Evolutionary conservation across 2,329 filamentous ascomycete species (phyloP).

Genomic region (Cercospora zeina): DNA sequence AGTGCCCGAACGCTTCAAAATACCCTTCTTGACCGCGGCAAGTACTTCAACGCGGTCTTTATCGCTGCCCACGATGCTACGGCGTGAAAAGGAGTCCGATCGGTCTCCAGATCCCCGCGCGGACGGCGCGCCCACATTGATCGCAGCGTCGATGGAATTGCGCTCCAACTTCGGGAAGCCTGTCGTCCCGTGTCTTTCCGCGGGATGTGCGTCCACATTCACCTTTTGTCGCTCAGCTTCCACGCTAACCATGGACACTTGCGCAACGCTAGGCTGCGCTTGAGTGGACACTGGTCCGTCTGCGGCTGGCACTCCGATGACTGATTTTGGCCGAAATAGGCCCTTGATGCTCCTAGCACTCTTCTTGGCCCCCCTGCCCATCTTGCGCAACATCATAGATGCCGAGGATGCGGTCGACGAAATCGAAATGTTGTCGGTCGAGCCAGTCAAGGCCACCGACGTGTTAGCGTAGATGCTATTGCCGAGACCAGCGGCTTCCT

Average conservation of each 20-base stretch:
- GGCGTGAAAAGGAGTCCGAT: constrained; percentile 63
- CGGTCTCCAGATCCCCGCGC: constrained; percentile 54
- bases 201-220: constrained; percentile 71
- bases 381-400: constrained; percentile 94
- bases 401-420: constrained; percentile 87
- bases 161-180: constrained; percentile 82
- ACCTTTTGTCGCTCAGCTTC: constrained; percentile 87
- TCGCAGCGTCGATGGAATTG: constrained; percentile 71
- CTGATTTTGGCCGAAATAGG: constrained; percentile 90
- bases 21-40: constrained; percentile 90
- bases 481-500: constrained; percentile 88
- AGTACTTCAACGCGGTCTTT: constrained; percentile 87
- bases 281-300: constrained; percentile 63
- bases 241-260: constrained; percentile 92
- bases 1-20: constrained; percentile 75
- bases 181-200: constrained; percentile 70
- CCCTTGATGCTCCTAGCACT: constrained; percentile 86
- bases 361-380: constrained; percentile 98
- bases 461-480: constrained; percentile 81
- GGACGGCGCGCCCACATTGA: constrained; percentile 35
- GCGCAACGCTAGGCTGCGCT: constrained; percentile 64
- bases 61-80: constrained; percentile 89
- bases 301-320: constrained; percentile 72
- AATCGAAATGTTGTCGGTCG: constrained; percentile 91
- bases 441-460: constrained; percentile 74